Conservation (phyloP, 306 rosid species). For the Sechiopsis laciniata region DNA sequence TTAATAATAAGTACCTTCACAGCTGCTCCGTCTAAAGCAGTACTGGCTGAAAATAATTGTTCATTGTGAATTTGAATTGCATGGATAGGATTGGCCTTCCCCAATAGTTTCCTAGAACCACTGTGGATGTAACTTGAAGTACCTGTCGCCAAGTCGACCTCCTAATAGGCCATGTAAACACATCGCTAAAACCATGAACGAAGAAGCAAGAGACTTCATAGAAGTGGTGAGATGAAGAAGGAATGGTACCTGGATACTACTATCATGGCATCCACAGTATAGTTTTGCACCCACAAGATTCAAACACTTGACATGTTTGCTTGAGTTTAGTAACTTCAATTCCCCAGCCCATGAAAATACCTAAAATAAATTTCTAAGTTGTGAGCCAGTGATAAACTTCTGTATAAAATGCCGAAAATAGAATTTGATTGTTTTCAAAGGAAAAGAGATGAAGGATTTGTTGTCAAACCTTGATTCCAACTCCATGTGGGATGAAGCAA, state of each 20-base stretch:
- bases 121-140: slow-evolving; percentile 52
- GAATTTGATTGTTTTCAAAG: background rate
- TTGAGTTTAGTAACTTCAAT: slow-evolving; percentile 49
- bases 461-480: slow-evolving; percentile 60
- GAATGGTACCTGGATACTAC: slow-evolving; percentile 65
- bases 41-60: slow-evolving; percentile 54
- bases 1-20: slow-evolving; percentile 56
- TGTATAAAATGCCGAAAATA: background rate
- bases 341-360: slow-evolving; percentile 61
- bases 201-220: background rate
- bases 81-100: slow-evolving; percentile 62
- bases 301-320: slow-evolving; percentile 71
- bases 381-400: slow-evolving; percentile 5
- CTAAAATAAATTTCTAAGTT: slow-evolving; percentile 22
- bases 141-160: slow-evolving; percentile 67
- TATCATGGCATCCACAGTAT: slow-evolving; percentile 85
- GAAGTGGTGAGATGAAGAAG: background rate
- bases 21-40: slow-evolving; percentile 62
- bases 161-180: slow-evolving; percentile 40
- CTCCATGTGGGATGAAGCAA: slow-evolving; percentile 71
- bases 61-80: slow-evolving; percentile 61
- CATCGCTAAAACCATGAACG: slow-evolving; percentile 15
- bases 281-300: slow-evolving; percentile 51
- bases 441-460: slow-evolving; percentile 14
- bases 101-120: slow-evolving; percentile 63